Percentiles rank a stretch among this genome's conserved stretches.
phyloP scores from a whole-genome alignment of 768 basidiomycete species.

The Strobilomyces confusus region DNA sequence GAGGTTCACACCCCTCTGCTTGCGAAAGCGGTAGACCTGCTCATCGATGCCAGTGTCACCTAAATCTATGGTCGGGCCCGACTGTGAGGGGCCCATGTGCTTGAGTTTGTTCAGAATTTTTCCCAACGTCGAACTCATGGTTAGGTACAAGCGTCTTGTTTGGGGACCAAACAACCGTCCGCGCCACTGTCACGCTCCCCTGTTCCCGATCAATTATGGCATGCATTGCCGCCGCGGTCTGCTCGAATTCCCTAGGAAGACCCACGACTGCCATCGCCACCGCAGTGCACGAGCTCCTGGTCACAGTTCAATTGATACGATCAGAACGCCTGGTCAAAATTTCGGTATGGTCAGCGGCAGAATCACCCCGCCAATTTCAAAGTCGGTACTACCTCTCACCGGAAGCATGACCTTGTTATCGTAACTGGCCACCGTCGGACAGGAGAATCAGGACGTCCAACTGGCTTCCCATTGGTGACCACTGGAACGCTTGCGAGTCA shows the following conservation, averaged over 20 bases:
- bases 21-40: constrained; percentile 54
- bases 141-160: neutral
- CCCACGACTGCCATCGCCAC: too few species aligned
- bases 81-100: constrained; percentile 1
- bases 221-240: too few species aligned
- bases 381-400: constrained; percentile 4
- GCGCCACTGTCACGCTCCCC: too few species aligned
- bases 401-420: neutral
- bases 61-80: constrained; percentile 1
- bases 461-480: neutral
- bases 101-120: constrained; percentile 19
- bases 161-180: neutral
- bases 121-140: constrained; percentile 1
- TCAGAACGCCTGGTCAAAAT: neutral
- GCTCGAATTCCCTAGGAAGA: too few species aligned
- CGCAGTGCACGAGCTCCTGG: too few species aligned
- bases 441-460: neutral
- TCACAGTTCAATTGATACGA: neutral
- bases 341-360: neutral
- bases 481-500: neutral
- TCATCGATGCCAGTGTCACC: constrained; percentile 6
- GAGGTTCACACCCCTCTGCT: constrained; percentile 79
- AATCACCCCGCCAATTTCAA: constrained; percentile 1
- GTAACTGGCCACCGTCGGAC: neutral
- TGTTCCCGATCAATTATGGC: too few species aligned